A percentile compares a stretch with the other conserved stretches of the same genome.
Conservation (phyloP, 2,329 filamentous ascomycete species). For the Chalaropsis ovoidea region DNA sequence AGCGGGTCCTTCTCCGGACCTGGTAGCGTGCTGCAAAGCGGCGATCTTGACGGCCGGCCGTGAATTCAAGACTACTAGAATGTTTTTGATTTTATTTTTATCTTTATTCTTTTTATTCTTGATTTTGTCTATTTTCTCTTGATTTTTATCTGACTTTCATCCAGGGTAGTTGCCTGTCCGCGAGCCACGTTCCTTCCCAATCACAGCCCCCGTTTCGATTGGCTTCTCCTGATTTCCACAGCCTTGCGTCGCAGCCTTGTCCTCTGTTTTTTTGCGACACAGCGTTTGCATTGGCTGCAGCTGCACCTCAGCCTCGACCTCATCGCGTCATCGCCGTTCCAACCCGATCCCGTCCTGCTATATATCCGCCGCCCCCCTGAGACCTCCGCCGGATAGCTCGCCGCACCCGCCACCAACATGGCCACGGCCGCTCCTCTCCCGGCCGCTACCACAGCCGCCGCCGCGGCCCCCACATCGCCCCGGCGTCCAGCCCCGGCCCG, state of each 20-base stretch:
- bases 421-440: slow-evolving; percentile 17
- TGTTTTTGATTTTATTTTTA: not conserved
- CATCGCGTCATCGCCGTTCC: not conserved
- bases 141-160: not conserved
- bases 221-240: not conserved
- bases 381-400: not conserved
- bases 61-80: not conserved
- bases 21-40: not conserved
- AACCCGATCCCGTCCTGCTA: too few relatives aligned
- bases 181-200: not conserved
- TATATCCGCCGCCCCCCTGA: not conserved
- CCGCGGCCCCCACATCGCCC: not conserved
- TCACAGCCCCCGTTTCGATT: not conserved
- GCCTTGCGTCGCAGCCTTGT: slow-evolving; percentile 17
- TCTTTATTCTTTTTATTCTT: not conserved
- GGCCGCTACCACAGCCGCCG: not conserved
- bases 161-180: not conserved
- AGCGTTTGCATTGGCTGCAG: too few relatives aligned
- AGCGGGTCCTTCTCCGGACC: not conserved
- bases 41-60: not conserved
- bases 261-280: not conserved
- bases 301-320: not conserved
- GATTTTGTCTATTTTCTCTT: not conserved
- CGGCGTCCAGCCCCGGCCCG: not conserved
- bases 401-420: not conserved